Evolutionary conservation across 768 basidiomycete species (phyloP), one percentile per base, ranked within the genome.

Genomic region (Boletus sp.): DNA sequence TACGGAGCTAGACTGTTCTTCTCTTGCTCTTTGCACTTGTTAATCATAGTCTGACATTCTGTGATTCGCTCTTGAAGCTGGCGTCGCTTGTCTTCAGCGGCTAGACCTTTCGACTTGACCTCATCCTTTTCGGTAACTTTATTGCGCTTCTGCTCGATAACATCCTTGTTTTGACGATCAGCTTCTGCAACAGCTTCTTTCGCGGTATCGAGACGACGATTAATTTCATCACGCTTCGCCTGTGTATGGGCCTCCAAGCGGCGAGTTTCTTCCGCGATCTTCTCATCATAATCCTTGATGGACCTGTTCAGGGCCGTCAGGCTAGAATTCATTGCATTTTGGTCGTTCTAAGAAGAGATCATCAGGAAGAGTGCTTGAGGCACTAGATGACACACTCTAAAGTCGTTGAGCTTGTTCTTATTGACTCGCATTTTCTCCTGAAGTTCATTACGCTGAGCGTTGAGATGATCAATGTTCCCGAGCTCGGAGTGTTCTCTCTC

Each of bases 1-100:
- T 83, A 91, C 2, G 83, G 77, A 10, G 81, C 75, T 15, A 85
- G 76, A 39, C 73, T 76, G 61, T 88, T 83, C 56, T 78, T 76
- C 61, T 83, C 81, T 37, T 78, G 74, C 44, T 79, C 75, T 41
- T 68, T 73, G 40, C 79, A 79, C 23, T 74, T 72, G 40, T 63
- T 62, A 49, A 88, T 82, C 73, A 82, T 79, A 10, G 70, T 69
- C 34, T 83, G 74, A 46, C 73, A 76, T 15, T 79, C 72, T 14
- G 64, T 58, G 50, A 90, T 79, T 29, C 75, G 69, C 0, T 66
- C 66, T 57, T 76, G 63, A n/a, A 78, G 61, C 4, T 68, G 61
- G 0, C 65, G 55, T 43, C 61, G 57, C 51, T 71, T 69, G 1
- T 40, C 58, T 2, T 81, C 76, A 6, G 70, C 69, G 4, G 64